A percentile compares a stretch with the other conserved stretches of the same genome.
Conservation (phyloP, 305 asterid species). For the Fraxinus dipetala region DNA sequence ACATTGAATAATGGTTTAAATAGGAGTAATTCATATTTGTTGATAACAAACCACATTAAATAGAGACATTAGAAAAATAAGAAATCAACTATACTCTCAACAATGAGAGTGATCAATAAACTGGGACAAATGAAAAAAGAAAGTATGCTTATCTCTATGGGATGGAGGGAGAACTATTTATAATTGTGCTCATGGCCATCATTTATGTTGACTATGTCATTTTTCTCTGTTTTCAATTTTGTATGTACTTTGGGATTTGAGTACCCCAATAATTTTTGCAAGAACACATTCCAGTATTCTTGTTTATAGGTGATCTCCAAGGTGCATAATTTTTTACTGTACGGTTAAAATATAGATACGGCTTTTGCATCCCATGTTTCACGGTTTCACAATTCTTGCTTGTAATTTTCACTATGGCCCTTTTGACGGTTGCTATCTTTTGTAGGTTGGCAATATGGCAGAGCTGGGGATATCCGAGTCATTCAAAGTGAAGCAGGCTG, state of each 20-base stretch:
- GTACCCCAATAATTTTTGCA: not conserved
- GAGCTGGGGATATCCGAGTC: slow-evolving; percentile 76
- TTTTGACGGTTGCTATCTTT: not conserved
- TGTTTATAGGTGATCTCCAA: not conserved
- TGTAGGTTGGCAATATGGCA: slow-evolving; percentile 78
- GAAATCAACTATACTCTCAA: not conserved
- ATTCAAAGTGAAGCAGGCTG: slow-evolving; percentile 89
- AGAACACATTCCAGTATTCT: not conserved
- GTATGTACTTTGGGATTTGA: not conserved
- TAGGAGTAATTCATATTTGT: not conserved
- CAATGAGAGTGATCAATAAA: not conserved
- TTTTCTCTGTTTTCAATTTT: too few species aligned
- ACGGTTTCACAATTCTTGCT: not conserved
- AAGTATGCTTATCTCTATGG: not conserved
- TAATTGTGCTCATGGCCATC: not conserved
- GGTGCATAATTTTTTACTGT: not conserved
- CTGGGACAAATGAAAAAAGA: not conserved
- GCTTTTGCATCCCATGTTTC: not conserved
- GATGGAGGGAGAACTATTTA: not conserved
- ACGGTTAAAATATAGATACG: not conserved
- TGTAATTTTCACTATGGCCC: not conserved
- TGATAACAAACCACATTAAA: not conserved
- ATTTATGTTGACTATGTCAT: not conserved
- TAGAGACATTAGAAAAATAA: not conserved
- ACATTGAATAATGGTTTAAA: not conserved